A percentile compares a stretch with the other conserved stretches of the same genome.
phyloP scores from a whole-genome alignment of 768 basidiomycete genomes.

The Galerina sulciceps region DNA sequence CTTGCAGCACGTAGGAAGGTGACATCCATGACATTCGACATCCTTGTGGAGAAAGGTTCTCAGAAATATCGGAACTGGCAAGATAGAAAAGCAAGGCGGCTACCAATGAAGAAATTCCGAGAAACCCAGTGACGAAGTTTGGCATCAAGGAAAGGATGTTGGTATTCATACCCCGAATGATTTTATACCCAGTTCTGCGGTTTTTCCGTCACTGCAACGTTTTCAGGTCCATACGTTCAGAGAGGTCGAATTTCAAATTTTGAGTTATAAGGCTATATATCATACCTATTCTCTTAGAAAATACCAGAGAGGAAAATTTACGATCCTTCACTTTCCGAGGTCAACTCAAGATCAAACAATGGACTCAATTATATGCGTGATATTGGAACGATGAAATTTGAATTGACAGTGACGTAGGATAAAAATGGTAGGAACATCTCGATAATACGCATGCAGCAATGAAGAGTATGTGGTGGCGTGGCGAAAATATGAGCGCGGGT shows the following conservation, averaged over 20 bases:
- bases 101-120: slow-evolving; percentile 40
- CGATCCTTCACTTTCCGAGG: too few relatives aligned
- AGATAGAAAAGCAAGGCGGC: slow-evolving; percentile 42
- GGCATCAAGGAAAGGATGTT: slow-evolving; percentile 23
- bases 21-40: slow-evolving; percentile 98
- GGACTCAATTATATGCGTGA: slow-evolving; percentile 1
- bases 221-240: too few relatives aligned
- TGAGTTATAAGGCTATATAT: too few relatives aligned
- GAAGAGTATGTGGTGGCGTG: not conserved
- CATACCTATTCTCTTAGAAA: too few relatives aligned
- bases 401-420: not conserved
- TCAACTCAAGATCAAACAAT: not conserved
- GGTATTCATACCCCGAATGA: too few relatives aligned
- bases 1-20: slow-evolving; percentile 82
- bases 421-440: slow-evolving; percentile 4
- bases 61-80: slow-evolving; percentile 46
- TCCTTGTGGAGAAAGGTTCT: slow-evolving; percentile 80
- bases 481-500: not conserved
- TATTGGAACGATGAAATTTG: slow-evolving; percentile 4
- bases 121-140: slow-evolving; percentile 28
- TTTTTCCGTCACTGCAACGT: too few relatives aligned
- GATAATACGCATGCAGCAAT: slow-evolving; percentile 7
- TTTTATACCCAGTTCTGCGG: too few relatives aligned
- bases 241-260: too few relatives aligned
- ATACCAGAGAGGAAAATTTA: too few relatives aligned